Evolutionary conservation across 1,284 basidiomycete species (phyloP).

Genomic region (Boletellus deceptivus): DNA sequence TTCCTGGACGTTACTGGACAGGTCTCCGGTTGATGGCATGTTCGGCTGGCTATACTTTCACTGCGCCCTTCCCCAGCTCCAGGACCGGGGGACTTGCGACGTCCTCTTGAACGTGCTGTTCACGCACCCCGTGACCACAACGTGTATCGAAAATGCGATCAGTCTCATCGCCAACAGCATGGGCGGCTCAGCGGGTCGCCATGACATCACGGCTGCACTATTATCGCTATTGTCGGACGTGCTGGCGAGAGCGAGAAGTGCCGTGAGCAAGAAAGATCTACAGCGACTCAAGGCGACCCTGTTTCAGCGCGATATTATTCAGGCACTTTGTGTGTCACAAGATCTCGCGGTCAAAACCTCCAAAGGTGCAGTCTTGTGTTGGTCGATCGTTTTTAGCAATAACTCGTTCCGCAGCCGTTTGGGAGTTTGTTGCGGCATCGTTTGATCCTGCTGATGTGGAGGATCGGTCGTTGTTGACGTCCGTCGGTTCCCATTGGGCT

Average conservation of each 20-base stretch:
- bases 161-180: slow-evolving; percentile 43
- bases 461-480: slow-evolving; percentile 30
- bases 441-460: slow-evolving; percentile 24
- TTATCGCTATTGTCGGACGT: slow-evolving; percentile 39
- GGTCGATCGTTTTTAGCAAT: slow-evolving; percentile 14
- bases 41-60: slow-evolving; percentile 51
- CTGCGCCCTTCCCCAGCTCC: slow-evolving; percentile 25
- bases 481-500: slow-evolving; percentile 36
- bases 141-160: slow-evolving; percentile 36
- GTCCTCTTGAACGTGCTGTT: slow-evolving; percentile 36
- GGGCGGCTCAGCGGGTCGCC: slow-evolving; percentile 13
- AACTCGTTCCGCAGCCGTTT: slow-evolving; percentile 28
- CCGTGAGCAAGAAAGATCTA: slow-evolving; percentile 30
- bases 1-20: slow-evolving; percentile 4
- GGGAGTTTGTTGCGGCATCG: slow-evolving; percentile 25
- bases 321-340: slow-evolving; percentile 32
- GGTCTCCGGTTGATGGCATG: slow-evolving; percentile 18
- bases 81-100: slow-evolving; percentile 19
- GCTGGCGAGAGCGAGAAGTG: slow-evolving; percentile 25
- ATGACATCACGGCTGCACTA: slow-evolving; percentile 25
- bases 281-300: slow-evolving; percentile 42
- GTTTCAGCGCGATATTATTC: slow-evolving; percentile 31
- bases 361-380: slow-evolving; percentile 32
- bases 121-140: slow-evolving; percentile 18
- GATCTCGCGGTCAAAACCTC: slow-evolving; percentile 22